Conservation (phyloP, 371 early-diverging fungal species). For the Capillidium rhysosporum region DNA sequence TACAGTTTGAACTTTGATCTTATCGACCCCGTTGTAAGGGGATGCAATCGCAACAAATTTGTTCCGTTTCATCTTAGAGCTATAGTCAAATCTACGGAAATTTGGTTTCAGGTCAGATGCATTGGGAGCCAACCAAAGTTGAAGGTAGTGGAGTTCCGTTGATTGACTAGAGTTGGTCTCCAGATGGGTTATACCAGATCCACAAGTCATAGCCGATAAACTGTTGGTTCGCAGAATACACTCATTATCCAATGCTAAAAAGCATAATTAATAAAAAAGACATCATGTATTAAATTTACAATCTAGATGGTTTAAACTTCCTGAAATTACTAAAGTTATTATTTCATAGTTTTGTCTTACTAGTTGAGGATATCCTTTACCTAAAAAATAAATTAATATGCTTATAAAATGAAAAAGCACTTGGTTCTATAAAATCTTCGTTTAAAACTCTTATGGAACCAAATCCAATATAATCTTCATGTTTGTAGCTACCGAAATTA, state of each 20-base stretch:
- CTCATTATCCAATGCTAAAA: constrained; percentile 1
- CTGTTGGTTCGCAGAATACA: not conserved
- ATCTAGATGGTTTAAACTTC: constrained; percentile 2
- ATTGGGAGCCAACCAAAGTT: constrained; percentile 4
- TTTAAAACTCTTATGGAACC: constrained; percentile 1
- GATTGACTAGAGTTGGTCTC: not conserved
- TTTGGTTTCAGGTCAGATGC: not conserved
- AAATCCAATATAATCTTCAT: not conserved
- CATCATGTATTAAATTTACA: not conserved
- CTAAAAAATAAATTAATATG: not conserved
- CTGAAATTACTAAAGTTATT: not conserved
- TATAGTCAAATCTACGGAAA: not conserved
- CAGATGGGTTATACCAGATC: constrained; percentile 2
- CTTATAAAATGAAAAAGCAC: not conserved
- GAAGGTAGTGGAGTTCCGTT: not conserved
- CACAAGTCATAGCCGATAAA: constrained; percentile 1
- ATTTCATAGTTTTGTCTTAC: constrained; percentile 3
- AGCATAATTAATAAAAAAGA: not conserved
- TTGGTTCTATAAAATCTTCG: constrained; percentile 1
- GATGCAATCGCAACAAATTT: not conserved
- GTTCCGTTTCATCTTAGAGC: not conserved
- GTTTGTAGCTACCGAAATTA: not conserved
- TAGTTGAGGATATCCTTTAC: constrained; percentile 1
- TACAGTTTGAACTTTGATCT: not conserved
- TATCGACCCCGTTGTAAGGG: constrained; percentile 1